Base-by-base conservation (phyloP, 345 rosid species). In the Corchorus olitorius region DNA sequence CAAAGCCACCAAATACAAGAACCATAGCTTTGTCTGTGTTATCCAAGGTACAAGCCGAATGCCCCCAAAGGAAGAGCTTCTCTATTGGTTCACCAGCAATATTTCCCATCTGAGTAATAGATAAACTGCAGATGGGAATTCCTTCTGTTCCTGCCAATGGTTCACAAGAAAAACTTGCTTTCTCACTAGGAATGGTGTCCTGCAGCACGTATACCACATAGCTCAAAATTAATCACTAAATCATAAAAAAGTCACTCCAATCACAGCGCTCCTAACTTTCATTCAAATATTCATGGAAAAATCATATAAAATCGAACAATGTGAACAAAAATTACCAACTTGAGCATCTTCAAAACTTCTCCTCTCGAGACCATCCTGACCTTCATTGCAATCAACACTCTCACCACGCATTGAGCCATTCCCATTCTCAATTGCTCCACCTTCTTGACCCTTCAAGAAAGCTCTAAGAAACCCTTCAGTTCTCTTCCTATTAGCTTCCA, bases 51-150 rank as follows among this genome's bases (percentile, higher is more conserved):
- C 94, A 91, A 79, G 94, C 79, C 27, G 99, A 85, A 73, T 91
- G 99, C 50, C 98, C 98, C 98, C 99, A 95, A 56, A 89, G 88
- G 81, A 89, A 90, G 27, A 93, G 88, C 89, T 89, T 95, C 84
- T 89, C 99, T 54, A 80, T 75, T 41, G 94, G 83, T 74, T 92
- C 96, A 19, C 98, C 94, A 43, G 62, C 54, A 63, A 88, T 76
- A 39, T 39, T 39, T 41, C 76, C 71, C 63, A 95, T 75, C 77
- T 45, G 82, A 72, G 81, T 76, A 53, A 86, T 56, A 37, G 81
- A 83, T 70, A 90, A 76, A 75, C 78, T 66, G 81, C 80, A 75
- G 33, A 55, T 73, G 34, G 81, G 66, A 82, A 77, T 80, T 83
- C 81, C 86, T 0, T 67, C 81, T 39, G 48, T 50, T 86, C 93